Evolutionary conservation across 495 filamentous ascomycete species (phyloP).

Genomic region (Podospora bellae-mahoneyi): DNA sequence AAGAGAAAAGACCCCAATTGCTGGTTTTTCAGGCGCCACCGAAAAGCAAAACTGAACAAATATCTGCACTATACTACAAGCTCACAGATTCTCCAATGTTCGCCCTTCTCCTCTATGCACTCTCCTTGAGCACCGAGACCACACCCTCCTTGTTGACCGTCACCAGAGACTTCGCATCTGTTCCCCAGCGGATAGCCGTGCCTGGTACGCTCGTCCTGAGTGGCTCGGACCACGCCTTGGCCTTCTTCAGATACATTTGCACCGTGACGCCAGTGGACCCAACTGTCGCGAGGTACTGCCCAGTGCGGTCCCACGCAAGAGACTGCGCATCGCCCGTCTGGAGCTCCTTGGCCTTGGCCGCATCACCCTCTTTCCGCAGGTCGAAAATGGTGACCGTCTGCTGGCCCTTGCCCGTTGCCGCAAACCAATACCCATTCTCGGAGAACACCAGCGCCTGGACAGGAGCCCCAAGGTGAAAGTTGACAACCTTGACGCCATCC

Average conservation of each 20-base stretch:
- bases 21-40: background rate
- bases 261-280: conserved; percentile 80
- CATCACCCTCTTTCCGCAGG: conserved; percentile 77
- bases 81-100: background rate
- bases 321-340: conserved; percentile 74
- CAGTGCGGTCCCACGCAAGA: conserved; percentile 89
- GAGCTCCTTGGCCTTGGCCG: conserved; percentile 69
- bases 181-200: conserved; percentile 72
- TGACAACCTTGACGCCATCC: conserved; percentile 64
- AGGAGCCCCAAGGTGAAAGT: conserved; percentile 62
- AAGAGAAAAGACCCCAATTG: background rate
- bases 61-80: conserved; percentile 1
- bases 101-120: conserved; percentile 22
- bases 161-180: conserved; percentile 68
- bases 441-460: conserved; percentile 80
- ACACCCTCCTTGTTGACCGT: conserved; percentile 70
- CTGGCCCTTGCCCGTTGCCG: conserved; percentile 67
- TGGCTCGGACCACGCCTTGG: conserved; percentile 86
- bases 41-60: background rate
- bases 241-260: conserved; percentile 77
- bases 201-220: conserved; percentile 70
- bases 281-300: conserved; percentile 82
- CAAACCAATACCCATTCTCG: conserved; percentile 96
- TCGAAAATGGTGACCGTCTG: conserved; percentile 83
- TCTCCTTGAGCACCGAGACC: conserved; percentile 57